phyloP scores from a whole-genome alignment of 139 green algal species.

The Haematococcus lacustris region DNA sequence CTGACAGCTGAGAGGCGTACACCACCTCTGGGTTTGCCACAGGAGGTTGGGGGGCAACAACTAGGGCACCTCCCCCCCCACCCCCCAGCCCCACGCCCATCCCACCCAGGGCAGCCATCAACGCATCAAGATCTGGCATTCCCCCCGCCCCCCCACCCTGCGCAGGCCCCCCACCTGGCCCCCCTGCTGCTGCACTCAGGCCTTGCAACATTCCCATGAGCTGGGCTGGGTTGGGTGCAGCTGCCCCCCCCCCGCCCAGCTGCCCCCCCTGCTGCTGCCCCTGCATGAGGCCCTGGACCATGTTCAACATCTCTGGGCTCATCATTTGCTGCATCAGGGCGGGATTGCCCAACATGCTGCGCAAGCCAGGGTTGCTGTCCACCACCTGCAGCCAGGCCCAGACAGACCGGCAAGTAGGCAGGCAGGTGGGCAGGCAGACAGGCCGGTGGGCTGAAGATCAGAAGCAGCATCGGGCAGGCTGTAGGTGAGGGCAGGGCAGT shows the following conservation, averaged over 20 bases:
- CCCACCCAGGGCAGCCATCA: slow-evolving; percentile 20
- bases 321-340: slow-evolving; percentile 7
- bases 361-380: slow-evolving; percentile 33
- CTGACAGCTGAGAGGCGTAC: slow-evolving; percentile 80
- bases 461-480: no score
- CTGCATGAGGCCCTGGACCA: not conserved
- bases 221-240: not conserved
- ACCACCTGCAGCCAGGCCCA: slow-evolving; percentile 16
- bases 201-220: slow-evolving; percentile 28
- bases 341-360: slow-evolving; percentile 7
- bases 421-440: no score
- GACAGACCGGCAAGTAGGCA: no score
- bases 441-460: no score
- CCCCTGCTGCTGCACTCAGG: not conserved
- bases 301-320: slow-evolving; percentile 2
- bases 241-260: not conserved
- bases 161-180: not conserved
- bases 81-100: slow-evolving; percentile 8
- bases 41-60: slow-evolving; percentile 3
- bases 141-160: not conserved
- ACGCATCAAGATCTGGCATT: slow-evolving; percentile 21
- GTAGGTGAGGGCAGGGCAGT: no score
- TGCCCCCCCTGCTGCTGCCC: not conserved
- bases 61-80: not conserved
- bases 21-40: slow-evolving; percentile 56